Percentiles rank a stretch among this genome's conserved stretches.
phyloP scores from a whole-genome alignment of 2,329 filamentous ascomycete genomes.

The Arthroderma sp. region DNA sequence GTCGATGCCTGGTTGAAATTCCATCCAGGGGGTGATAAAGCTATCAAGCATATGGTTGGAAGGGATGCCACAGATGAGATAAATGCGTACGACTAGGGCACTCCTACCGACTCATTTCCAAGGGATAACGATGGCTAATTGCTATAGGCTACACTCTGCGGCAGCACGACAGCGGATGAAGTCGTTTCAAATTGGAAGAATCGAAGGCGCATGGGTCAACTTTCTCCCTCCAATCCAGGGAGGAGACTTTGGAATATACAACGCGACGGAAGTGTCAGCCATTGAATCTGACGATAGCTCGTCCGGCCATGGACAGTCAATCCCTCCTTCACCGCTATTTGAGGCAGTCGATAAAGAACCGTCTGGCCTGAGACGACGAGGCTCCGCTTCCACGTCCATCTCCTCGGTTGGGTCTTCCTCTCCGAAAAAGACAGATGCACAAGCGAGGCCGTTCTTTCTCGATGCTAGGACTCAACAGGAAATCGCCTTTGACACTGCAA shows the following conservation, averaged over 20 bases:
- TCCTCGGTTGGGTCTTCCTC: constrained; percentile 18
- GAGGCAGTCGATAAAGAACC: constrained; percentile 38
- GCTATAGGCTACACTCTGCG: constrained; percentile 61
- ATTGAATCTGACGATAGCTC: constrained; percentile 23
- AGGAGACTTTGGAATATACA: constrained; percentile 55
- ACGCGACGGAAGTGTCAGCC: constrained; percentile 15
- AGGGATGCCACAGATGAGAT: constrained; percentile 92
- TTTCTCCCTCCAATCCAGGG: constrained; percentile 88
- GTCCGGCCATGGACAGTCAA: constrained; percentile 45
- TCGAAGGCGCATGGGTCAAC: constrained; percentile 74
- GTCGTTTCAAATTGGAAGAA: constrained; percentile 68
- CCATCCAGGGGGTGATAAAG: constrained; percentile 83
- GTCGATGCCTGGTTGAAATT: constrained; percentile 79
- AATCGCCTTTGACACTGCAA: constrained; percentile 61
- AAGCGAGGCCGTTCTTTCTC: constrained; percentile 48
- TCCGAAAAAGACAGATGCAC: constrained; percentile 11
- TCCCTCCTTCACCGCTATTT: constrained; percentile 46
- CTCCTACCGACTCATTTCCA: neutral
- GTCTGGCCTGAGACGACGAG: constrained; percentile 25
- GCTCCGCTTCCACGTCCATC: constrained; percentile 21
- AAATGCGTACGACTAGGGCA: constrained; percentile 51
- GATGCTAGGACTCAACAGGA: constrained; percentile 63
- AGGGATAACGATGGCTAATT: neutral
- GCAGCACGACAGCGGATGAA: constrained; percentile 67
- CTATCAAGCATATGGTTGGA: constrained; percentile 86